Conservation (phyloP, 176 grass and related monocot species). For the Miscanthus lutarioriparius region DNA sequence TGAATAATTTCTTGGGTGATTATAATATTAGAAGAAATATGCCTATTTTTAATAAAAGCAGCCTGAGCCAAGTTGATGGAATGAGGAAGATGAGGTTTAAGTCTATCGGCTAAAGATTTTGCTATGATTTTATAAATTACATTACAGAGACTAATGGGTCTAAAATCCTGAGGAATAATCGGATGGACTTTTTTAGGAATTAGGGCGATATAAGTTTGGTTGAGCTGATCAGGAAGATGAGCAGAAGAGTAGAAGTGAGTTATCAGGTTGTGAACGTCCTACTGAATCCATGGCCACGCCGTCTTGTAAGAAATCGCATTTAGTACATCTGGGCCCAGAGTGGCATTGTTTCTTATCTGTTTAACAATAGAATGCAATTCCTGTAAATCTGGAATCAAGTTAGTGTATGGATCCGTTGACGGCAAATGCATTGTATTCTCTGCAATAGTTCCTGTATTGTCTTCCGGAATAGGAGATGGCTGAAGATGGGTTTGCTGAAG, state of each 20-base stretch:
- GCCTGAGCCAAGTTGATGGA: rapidly evolving
- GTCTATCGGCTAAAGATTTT: neutral
- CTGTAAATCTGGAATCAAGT: too few species aligned
- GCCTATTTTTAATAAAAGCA: neutral
- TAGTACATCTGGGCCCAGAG: too few species aligned
- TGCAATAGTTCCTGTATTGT: too few species aligned
- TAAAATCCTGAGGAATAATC: neutral
- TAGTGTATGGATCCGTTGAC: too few species aligned
- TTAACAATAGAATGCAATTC: too few species aligned
- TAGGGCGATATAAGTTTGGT: neutral
- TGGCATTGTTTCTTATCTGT: too few species aligned
- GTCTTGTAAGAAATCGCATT: too few species aligned
- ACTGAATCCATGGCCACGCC: too few species aligned
- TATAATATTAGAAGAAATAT: neutral
- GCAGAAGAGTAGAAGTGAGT: neutral
- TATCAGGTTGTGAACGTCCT: too few species aligned
- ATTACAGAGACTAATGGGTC: neutral
- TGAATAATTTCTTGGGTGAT: neutral
- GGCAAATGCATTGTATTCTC: too few species aligned
- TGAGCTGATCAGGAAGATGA: neutral
- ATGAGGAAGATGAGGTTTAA: neutral
- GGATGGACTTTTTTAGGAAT: neutral
- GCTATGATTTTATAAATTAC: neutral
- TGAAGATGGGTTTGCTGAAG: too few species aligned
- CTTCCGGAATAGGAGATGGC: too few species aligned